These are phyloP conservation scores for Arthromyces matolae DNA, from an alignment of 768 basidiomycete genomes.

Conservation along the genomic window DNA sequence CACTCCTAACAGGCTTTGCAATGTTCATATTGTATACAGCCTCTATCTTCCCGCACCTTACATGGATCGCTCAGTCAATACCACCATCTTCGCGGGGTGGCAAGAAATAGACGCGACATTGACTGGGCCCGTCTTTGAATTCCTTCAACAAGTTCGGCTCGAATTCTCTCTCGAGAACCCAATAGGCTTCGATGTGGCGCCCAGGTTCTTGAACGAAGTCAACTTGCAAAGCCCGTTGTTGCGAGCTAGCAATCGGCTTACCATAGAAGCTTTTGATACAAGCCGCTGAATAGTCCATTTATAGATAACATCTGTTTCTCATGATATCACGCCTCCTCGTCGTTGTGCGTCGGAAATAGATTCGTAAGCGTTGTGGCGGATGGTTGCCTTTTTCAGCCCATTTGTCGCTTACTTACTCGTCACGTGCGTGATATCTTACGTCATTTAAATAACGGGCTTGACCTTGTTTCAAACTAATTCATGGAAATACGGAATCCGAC, in stretches of 20 bases:
- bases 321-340: neutral
- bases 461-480: too few relatives aligned
- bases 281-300: constrained; percentile 15
- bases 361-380: too few relatives aligned
- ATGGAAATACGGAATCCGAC: too few relatives aligned
- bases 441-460: too few relatives aligned
- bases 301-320: neutral
- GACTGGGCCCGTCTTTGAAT: constrained; percentile 18
- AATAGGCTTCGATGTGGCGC: constrained; percentile 26
- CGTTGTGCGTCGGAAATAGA: neutral
- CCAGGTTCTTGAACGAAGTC: constrained; percentile 27
- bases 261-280: constrained; percentile 26
- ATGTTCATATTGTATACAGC: constrained; percentile 21
- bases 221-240: constrained; percentile 25
- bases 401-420: too few relatives aligned
- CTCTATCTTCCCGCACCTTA: constrained; percentile 28
- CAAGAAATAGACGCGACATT: constrained; percentile 23
- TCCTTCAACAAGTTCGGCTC: constrained; percentile 22
- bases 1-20: constrained; percentile 15
- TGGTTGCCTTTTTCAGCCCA: too few relatives aligned
- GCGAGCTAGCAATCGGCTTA: constrained; percentile 17
- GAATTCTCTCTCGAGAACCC: constrained; percentile 29
- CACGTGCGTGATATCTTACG: too few relatives aligned
- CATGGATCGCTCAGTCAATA: constrained; percentile 26
- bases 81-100: constrained; percentile 24